A percentile compares a stretch with the other conserved stretches of the same genome.
Conservation (phyloP, 441 rosid genomes). For the Mallotus repandus region DNA sequence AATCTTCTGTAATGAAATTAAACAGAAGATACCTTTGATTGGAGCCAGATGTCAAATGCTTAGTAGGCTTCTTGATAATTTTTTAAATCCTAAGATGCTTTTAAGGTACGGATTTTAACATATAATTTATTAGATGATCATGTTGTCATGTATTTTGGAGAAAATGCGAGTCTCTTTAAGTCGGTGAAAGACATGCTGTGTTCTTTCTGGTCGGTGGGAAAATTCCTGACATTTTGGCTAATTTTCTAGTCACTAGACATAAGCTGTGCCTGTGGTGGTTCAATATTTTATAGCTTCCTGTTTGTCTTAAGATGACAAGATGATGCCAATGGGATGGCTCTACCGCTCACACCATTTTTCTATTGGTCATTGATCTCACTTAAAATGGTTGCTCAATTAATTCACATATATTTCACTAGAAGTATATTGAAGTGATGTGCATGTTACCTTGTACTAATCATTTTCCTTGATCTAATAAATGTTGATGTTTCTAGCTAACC, state of each 20-base stretch:
- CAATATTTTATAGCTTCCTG: neutral
- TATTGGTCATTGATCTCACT: neutral
- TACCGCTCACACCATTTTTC: no score
- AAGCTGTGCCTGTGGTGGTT: neutral
- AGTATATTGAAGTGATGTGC: no score
- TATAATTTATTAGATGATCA: no score
- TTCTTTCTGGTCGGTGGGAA: neutral
- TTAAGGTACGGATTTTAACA: no score
- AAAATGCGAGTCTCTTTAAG: neutral
- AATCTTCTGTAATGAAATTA: neutral
- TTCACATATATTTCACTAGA: no score
- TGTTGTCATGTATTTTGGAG: neutral
- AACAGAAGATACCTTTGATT: no score
- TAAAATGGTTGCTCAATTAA: no score
- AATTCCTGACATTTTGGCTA: neutral
- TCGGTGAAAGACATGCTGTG: neutral
- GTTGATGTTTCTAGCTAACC: neutral
- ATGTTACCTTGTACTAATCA: no score
- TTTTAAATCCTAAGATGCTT: no score
- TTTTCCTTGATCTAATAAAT: neutral
- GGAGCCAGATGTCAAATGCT: no score
- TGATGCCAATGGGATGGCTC: neutral
- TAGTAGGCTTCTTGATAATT: no score
- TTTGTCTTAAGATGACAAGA: neutral
- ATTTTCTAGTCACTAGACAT: neutral